Conservation (phyloP, 768 basidiomycete genomes). For the Pleurotus giganteus region DNA sequence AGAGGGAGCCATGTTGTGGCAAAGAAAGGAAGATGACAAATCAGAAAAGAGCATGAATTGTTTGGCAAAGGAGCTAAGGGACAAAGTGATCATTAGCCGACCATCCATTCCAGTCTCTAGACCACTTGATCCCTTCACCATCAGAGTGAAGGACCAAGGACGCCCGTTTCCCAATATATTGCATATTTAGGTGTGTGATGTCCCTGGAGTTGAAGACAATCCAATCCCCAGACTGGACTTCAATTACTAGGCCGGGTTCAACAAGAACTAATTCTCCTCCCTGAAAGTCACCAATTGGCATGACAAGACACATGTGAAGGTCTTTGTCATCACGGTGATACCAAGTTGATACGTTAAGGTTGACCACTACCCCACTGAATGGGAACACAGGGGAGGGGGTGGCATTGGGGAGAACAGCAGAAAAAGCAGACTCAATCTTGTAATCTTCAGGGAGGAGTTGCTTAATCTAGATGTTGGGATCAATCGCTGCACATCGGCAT, state of each 20-base stretch:
- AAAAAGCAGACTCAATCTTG: conserved; percentile 9
- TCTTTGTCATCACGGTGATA: conserved; percentile 21
- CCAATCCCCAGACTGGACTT: conserved; percentile 17
- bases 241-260: conserved; percentile 23
- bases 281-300: conserved; percentile 17
- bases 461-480: background rate
- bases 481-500: background rate
- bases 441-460: conserved; percentile 12
- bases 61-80: too few relatives aligned
- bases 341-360: conserved; percentile 19
- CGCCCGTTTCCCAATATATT: conserved; percentile 15
- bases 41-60: too few relatives aligned
- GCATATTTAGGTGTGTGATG: conserved; percentile 22
- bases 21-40: too few relatives aligned
- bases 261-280: conserved; percentile 23
- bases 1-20: too few relatives aligned
- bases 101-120: conserved; percentile 6
- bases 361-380: conserved; percentile 23
- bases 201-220: conserved; percentile 21
- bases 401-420: conserved; percentile 14
- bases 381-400: conserved; percentile 16
- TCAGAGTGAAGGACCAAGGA: conserved; percentile 23
- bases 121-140: conserved; percentile 2
- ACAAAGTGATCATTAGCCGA: background rate
- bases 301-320: conserved; percentile 22